Conservation (phyloP, 129 eudicot species). For the Glebionis coronaria region DNA sequence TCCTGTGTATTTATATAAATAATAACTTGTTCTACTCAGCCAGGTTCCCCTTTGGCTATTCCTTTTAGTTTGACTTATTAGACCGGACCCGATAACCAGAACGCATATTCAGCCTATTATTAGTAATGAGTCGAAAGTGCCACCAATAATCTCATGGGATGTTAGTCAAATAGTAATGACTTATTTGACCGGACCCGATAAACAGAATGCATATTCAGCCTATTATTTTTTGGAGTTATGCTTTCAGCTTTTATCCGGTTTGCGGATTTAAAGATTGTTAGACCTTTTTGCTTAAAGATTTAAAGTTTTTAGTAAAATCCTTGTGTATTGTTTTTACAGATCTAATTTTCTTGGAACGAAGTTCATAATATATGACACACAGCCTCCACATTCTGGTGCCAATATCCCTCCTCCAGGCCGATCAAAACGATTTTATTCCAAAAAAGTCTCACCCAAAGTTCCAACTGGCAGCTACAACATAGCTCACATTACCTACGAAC, state of each 20-base stretch:
- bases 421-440: conserved; percentile 68
- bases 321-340: conserved; percentile 34
- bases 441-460: conserved; percentile 80
- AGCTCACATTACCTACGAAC: conserved; percentile 78
- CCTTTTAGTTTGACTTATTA: too few species aligned
- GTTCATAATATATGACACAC: conserved; percentile 87
- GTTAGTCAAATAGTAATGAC: not conserved
- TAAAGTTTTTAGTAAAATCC: not conserved
- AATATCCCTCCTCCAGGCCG: conserved; percentile 60
- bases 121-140: not conserved
- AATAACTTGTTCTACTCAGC: too few species aligned
- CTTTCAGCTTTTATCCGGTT: not conserved
- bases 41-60: too few species aligned
- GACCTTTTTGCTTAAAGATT: conserved; percentile 10
- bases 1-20: too few species aligned
- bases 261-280: not conserved
- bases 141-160: not conserved
- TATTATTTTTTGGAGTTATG: not conserved
- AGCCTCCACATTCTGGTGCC: conserved; percentile 64
- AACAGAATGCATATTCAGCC: too few species aligned
- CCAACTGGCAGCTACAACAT: conserved; percentile 86
- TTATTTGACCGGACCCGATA: too few species aligned
- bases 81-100: too few species aligned
- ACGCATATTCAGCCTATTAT: not conserved
- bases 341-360: conserved; percentile 89